Base-by-base conservation (phyloP, 2,329 filamentous ascomycete genomes). In the Hypoxylon sp. region DNA sequence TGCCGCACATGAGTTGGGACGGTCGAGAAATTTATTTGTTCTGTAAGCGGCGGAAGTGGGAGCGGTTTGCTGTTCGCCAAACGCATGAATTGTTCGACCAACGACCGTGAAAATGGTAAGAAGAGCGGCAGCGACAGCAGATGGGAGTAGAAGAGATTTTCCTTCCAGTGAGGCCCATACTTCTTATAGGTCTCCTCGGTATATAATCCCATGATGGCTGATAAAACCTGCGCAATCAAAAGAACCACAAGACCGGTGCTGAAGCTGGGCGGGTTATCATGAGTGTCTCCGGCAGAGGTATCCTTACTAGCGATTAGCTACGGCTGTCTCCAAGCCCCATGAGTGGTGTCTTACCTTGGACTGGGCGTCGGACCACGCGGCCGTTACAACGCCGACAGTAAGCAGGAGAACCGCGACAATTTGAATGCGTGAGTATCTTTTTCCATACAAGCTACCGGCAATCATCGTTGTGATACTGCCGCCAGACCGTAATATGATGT, bases 391-490 rank as follows among this genome's bases (percentile, higher is more conserved):
- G 4, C 94, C 94, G 37, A 89, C 67, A 0, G 93, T 97, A 60
- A 99, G 78, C 29, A 97, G 77, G 5, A 88, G 73, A 17, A 99
- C 94, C 16, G 91, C 90, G 15, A 89, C 71, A 5, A 96, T 78
- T 68, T 99, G 94, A 38, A 90, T 79, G 16, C 79, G 79, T 4
- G 90, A 89, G 68, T 96, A 97, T 60, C 80, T 81, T 74, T 93
- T 96, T 29, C 93, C 93, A 66, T 88, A 91, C 9, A 96, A 62
- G 66, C 87, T 91, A 2, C 94, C 94, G n/a, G 93, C 90, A 11
- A 87, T 73, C 84, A 99, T 96, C 6, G 94, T 97, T 3, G 92
- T 95, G 56, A 97, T 95, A 64, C 92, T 96, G 11, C 94, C 94
- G 38, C 93, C 96, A 37, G 92, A 97, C 43, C 94, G 85, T 20